Evolutionary conservation across 371 early-diverging fungal species (phyloP).

Genomic region (Mortierella sp.): DNA sequence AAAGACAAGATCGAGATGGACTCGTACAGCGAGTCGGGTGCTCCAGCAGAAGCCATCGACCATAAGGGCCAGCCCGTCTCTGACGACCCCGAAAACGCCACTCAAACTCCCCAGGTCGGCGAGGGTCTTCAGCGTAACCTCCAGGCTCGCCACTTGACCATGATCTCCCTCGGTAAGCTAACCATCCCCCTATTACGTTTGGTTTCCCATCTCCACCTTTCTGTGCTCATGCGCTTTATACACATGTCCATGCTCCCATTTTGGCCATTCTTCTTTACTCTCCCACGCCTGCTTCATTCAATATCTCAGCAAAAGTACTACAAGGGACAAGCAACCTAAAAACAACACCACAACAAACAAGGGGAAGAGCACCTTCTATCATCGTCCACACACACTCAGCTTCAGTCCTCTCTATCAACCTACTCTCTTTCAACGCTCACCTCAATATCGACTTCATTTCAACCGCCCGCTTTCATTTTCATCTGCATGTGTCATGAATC

Average conservation of each 20-base stretch:
- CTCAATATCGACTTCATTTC: background rate
- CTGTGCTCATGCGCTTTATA: background rate
- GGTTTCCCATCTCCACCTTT: background rate
- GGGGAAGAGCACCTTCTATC: background rate
- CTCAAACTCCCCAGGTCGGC: slow-evolving; percentile 17
- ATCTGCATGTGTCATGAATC: background rate
- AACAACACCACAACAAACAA: background rate
- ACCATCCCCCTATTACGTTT: background rate
- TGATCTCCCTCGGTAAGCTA: slow-evolving; percentile 79
- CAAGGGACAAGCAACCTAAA: background rate
- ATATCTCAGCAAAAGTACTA: background rate
- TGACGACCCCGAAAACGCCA: background rate
- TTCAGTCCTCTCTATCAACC: background rate
- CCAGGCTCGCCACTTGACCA: slow-evolving; percentile 81
- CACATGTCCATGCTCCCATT: background rate
- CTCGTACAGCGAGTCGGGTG: slow-evolving; percentile 20
- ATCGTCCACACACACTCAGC: background rate
- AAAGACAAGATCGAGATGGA: slow-evolving; percentile 44
- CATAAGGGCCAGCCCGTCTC: background rate
- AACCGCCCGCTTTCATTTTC: background rate
- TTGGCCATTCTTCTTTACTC: background rate
- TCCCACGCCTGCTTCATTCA: background rate
- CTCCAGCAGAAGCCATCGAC: slow-evolving; percentile 13
- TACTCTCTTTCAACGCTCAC: background rate
- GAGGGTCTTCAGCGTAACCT: slow-evolving; percentile 71